Conservation (phyloP, 805 yeast genomes). For the Kodamaea kakaduensis region DNA sequence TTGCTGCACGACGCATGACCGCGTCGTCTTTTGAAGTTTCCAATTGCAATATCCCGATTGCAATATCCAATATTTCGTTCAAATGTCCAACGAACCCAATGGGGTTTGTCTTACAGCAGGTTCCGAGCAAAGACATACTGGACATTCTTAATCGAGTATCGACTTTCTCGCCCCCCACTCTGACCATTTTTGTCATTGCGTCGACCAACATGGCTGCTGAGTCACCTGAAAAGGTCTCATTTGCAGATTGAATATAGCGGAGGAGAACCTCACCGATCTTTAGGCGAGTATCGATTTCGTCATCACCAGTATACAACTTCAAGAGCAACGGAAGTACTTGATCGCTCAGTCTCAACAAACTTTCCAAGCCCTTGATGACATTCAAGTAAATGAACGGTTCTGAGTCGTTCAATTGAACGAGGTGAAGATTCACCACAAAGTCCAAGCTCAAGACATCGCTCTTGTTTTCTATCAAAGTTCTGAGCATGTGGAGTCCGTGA, state of each 20-base stretch:
- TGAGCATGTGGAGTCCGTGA: slow-evolving; percentile 68
- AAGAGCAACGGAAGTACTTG: slow-evolving; percentile 36
- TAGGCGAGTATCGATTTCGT: slow-evolving; percentile 61
- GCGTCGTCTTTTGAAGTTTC: slow-evolving; percentile 45
- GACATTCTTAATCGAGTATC: slow-evolving; percentile 78
- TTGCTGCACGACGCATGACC: slow-evolving; percentile 69
- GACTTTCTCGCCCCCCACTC: slow-evolving; percentile 23
- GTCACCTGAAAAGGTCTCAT: slow-evolving; percentile 46
- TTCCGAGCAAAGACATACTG: slow-evolving; percentile 80
- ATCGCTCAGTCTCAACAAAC: slow-evolving; percentile 45
- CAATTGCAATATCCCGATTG: slow-evolving; percentile 66
- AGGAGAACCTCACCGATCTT: slow-evolving; percentile 79
- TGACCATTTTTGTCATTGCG: slow-evolving; percentile 39
- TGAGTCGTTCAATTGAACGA: slow-evolving; percentile 62
- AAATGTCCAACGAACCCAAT: slow-evolving; percentile 46
- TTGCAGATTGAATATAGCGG: slow-evolving; percentile 49
- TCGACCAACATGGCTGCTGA: slow-evolving; percentile 41
- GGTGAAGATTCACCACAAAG: slow-evolving; percentile 57
- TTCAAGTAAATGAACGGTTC: slow-evolving; percentile 89
- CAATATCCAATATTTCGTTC: slow-evolving; percentile 65
- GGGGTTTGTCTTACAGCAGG: slow-evolving; percentile 57
- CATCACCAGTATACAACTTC: slow-evolving; percentile 30
- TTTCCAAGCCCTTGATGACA: slow-evolving; percentile 72
- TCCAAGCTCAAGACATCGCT: slow-evolving; percentile 50
- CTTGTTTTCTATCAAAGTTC: slow-evolving; percentile 47